Base-by-base conservation (phyloP, 495 filamentous ascomycete genomes). In the Lasiosphaeria ovina region DNA sequence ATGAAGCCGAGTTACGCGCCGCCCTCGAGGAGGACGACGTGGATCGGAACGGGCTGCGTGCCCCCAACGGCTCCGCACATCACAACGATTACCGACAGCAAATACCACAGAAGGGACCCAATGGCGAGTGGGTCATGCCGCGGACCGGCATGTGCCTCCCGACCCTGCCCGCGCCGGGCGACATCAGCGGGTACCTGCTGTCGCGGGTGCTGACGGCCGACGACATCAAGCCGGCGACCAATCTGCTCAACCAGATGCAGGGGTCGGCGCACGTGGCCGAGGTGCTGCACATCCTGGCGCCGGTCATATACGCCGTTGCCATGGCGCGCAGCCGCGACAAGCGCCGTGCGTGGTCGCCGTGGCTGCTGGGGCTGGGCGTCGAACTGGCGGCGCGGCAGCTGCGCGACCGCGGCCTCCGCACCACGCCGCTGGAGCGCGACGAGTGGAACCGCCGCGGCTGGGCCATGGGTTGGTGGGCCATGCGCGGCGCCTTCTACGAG, bases 401-500 rank as follows among this genome's bases (percentile, higher is more conserved):
- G 48, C 68, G 91, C 76, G 62, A 97, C 85, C 77, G 85, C 75
- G 66, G 90, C 80, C 69, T 88, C 84, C 73, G 87, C 78, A 78
- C 92, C 55, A 96, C 92, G 12, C 86, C 85, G 16, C 80, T 98
- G 9, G 94, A 98, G 80, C 83, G 84, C 51, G 93, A 96, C 67
- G 92, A 97, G 74, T 80, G 93, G 81, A 82, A 75, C 66, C 89
- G 90, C 69, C 80, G 94, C 50, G 91, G 89, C 44, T 96, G 91
- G 91, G 87, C 85, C 0, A 86, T 97, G 81, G 85, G 86, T 16
- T 97, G 95, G 94, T 98, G 94, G 94, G 76, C 82, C 16, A 90
- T 98, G 89, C 83, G 93, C 35, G 94, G 94, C 3, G 93, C 93
- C 7, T 97, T 97, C 66, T 98, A 97, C 75, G 90, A 97, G 72